Evolutionary conservation across 306 rosid species (phyloP), one percentile per base, ranked within the genome.

Genomic region (Cicer cuneatum): DNA sequence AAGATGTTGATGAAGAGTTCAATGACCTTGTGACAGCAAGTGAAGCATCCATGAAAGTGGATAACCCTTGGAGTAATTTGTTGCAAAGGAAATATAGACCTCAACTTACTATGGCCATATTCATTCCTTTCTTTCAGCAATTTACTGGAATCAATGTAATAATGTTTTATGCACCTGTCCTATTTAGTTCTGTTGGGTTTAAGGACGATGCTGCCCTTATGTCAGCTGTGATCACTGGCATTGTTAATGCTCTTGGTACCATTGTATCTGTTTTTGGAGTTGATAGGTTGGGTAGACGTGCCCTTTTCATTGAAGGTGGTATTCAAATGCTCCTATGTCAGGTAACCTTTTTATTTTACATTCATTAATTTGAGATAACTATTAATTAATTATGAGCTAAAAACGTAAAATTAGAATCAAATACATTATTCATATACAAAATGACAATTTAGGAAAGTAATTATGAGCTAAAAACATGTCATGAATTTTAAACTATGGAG

Each of bases 111-210:
- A 82, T 94, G 88, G 95, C 97, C 1, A 38, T 87, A 0, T 0
- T 90, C 6, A 91, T 94, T 39, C 98, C 98, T 0, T 84, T 90
- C 72, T 94, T 91, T 79, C 97, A 94, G 49, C 98, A 94, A 64
- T 79, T 94, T 0, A 91, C 98, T 0, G 97, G 96, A 0, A 94
- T 94, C 81, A 94, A 94, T 42, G 97, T 89, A 7, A 91, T 94
- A 65, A 94, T 91, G 97, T 94, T 94, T 46, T 93, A 93, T 0
- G 98, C 98, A 0, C 98, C 97, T 0, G 97, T 91, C 0, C 18
- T 94, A 62, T 94, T 94, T 66, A 78, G 65, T 75, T 89, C 98
- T 2, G 86, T 94, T 42, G 98, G 97, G 8, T 91, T 94, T 5
- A 84, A 83, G 37, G 18, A 19, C 10, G 76, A 92, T 13, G 85